Evolutionary conservation across 1,284 basidiomycete species (phyloP).

Genomic region (Anthracocystis setariae): DNA sequence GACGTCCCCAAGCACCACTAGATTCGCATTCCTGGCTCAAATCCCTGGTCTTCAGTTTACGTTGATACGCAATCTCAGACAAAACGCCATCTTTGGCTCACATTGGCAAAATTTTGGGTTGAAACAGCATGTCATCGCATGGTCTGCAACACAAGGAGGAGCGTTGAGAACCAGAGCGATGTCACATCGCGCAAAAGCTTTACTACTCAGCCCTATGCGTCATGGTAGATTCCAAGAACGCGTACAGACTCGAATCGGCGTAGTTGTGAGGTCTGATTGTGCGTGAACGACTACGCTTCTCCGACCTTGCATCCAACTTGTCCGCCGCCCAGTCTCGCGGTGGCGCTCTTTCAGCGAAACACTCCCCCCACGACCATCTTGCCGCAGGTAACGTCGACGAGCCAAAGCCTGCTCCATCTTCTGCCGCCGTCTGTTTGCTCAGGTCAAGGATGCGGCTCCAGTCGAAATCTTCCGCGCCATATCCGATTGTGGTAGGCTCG

Average conservation of each 20-base stretch:
- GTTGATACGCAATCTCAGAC: not conserved
- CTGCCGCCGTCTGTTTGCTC: no score
- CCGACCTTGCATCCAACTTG: constrained; percentile 5
- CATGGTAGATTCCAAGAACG: constrained; percentile 23
- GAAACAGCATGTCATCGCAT: no score
- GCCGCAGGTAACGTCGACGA: constrained; percentile 15
- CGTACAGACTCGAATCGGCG: constrained; percentile 1
- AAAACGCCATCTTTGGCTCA: not conserved
- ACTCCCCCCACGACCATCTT: constrained; percentile 33
- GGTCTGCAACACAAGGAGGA: no score
- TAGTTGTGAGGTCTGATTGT: not conserved
- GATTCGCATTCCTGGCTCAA: not conserved
- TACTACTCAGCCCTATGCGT: constrained; percentile 16
- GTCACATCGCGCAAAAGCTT: constrained; percentile 1
- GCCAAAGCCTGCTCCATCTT: not conserved
- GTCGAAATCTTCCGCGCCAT: constrained; percentile 18
- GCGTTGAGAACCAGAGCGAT: no score
- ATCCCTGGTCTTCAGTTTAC: not conserved
- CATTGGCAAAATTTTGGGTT: not conserved
- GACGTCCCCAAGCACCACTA: constrained; percentile 56
- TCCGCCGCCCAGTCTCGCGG: constrained; percentile 37
- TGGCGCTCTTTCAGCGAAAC: constrained; percentile 20
- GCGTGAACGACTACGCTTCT: not conserved
- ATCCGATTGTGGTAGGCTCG: constrained; percentile 39
- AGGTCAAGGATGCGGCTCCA: constrained; percentile 7